These are phyloP conservation scores for Vaccinium macrocarpon DNA, from an alignment of 148 eudicot species.

Conservation along the genomic window DNA sequence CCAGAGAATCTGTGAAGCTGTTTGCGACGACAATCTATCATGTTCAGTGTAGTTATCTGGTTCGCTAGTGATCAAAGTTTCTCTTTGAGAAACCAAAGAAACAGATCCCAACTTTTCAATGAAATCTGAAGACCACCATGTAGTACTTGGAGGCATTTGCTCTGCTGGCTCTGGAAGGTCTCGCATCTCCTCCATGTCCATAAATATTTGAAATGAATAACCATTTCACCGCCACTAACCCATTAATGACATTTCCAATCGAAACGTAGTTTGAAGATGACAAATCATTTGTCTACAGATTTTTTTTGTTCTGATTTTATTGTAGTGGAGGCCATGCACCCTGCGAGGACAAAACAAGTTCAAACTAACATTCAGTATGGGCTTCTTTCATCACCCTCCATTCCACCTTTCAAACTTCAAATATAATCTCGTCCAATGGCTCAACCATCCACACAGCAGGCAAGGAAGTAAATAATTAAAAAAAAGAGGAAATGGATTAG, in stretches of 20 bases:
- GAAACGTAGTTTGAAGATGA: conserved; percentile 20
- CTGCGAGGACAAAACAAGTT: conserved; percentile 30
- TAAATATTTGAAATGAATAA: conserved; percentile 39
- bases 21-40: conserved; percentile 42
- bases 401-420: not conserved
- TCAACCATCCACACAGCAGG: not conserved
- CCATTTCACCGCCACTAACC: conserved; percentile 53
- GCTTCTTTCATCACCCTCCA: not conserved
- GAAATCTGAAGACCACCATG: conserved; percentile 81
- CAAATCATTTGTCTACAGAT: conserved; percentile 28
- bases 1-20: conserved; percentile 84
- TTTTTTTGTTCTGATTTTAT: conserved; percentile 22
- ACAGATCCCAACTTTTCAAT: conserved; percentile 70
- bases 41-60: conserved; percentile 40
- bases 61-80: conserved; percentile 41
- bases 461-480: too few species aligned
- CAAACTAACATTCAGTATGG: conserved; percentile 2
- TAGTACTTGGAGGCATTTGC: conserved; percentile 54
- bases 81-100: conserved; percentile 66
- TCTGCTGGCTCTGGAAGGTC: conserved; percentile 61
- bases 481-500: not conserved
- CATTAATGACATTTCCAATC: conserved; percentile 38
- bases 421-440: not conserved
- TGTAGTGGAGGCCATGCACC: conserved; percentile 32
- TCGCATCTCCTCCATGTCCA: conserved; percentile 71